Conservation (phyloP, 2,329 filamentous ascomycete genomes). For the Claviceps sp. region DNA sequence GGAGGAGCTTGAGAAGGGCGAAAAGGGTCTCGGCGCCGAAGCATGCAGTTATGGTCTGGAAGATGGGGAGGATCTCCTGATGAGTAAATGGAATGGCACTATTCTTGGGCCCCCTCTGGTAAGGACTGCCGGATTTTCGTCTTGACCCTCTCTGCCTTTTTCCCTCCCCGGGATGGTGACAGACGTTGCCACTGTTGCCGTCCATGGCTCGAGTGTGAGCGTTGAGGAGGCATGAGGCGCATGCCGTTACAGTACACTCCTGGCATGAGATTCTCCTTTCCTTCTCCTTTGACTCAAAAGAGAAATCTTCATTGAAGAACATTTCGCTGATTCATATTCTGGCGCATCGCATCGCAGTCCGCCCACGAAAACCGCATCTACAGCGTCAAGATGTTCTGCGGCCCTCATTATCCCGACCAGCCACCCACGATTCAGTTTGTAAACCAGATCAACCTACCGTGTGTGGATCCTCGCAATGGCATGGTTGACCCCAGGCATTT, state of each 20-base stretch:
- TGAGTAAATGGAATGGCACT: conserved; percentile 98
- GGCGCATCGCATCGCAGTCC: conserved; percentile 40
- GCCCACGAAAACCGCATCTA: conserved; percentile 99
- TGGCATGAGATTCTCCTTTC: not conserved
- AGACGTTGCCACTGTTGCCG: not conserved
- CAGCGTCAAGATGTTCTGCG: conserved; percentile 93
- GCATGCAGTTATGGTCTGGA: conserved; percentile 94
- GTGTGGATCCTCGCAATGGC: conserved; percentile 70
- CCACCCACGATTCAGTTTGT: conserved; percentile 87
- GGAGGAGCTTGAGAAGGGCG: conserved; percentile 96
- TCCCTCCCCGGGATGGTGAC: not conserved
- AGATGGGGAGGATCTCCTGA: conserved; percentile 84
- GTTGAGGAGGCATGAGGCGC: no score
- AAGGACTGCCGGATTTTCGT: conserved; percentile 9
- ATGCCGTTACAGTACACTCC: not conserved
- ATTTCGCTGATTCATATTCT: conserved; percentile 4
- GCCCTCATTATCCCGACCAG: conserved; percentile 72
- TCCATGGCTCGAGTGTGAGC: no score
- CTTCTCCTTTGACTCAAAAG: not conserved
- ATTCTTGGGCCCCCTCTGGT: conserved; percentile 95
- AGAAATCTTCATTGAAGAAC: not conserved
- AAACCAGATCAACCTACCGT: conserved; percentile 91
- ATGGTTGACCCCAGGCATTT: conserved; percentile 75
- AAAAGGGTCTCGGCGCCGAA: conserved; percentile 93
- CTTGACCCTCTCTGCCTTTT: not conserved